Evolutionary conservation across 768 basidiomycete species (phyloP), one percentile per base, ranked within the genome.

Genomic region (Mycena belliarum): DNA sequence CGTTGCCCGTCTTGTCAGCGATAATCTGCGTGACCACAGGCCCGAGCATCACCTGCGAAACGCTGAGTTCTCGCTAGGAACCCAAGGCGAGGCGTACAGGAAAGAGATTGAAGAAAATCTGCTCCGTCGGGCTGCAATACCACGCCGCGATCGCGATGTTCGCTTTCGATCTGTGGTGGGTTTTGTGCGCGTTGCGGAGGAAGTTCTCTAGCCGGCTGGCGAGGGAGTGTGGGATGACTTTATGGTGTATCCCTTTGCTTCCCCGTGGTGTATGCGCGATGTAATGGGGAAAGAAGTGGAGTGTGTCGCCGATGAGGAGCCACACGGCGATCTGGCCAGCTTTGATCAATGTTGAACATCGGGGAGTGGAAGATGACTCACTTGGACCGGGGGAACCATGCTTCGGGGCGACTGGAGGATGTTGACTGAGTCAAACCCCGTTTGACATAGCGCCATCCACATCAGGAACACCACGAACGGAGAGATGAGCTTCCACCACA

Each of bases 61-160:
- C 10, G 25, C 49, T 46, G 4, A 38, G 20, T 38, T 38, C 32
- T 20, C 1, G n/a, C 29, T 32, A 32, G 29, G 12, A 32, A 32
- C 12, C 3, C 37, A 20, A 2, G 18, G n/a, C 16, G 1, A 35
- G 33, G 16, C 49, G 9, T 47, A 57, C 56, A 3, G 56, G 56
- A 29, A 57, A 57, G 6, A 57, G 37, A 24, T 57, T 57, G 29
- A 57, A 57, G 1, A 52, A 38, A 20, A 57, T 20, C 38, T 57
- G 56, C 29, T 57, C 56, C 2, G 56, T 51, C 0, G 41, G 49
- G 9, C 56, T 57, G 18, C 56, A 57, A 18, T 57, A 57, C 56
- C 56, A 57, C n/a, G 56, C 56, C 16, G 56, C 49, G 47, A 57
- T 47, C 1, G 56, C 56, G 18, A 57, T 43, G 26, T 57, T 57